These are phyloP conservation scores for Helianthus tuberosus DNA, from an alignment of 129 eudicot species.

Conservation along the genomic window DNA sequence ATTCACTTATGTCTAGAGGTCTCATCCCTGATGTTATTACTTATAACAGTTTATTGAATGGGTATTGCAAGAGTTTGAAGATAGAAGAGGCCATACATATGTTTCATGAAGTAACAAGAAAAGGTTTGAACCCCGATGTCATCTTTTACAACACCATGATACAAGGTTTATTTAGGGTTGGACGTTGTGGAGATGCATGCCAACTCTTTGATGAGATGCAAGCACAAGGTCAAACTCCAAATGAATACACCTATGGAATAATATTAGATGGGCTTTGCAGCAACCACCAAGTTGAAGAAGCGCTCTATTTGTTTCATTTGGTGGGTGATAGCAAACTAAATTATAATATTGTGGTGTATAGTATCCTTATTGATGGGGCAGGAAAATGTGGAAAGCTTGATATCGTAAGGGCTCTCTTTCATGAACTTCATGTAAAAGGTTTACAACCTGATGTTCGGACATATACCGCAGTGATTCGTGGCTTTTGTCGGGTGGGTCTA, in stretches of 20 bases:
- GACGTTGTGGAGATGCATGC: not conserved
- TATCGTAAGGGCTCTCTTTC: not conserved
- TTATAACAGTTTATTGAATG: not conserved
- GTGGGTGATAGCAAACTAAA: not conserved
- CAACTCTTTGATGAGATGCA: conserved; percentile 6
- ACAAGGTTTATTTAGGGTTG: not conserved
- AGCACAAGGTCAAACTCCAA: not conserved
- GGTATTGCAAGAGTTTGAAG: not conserved
- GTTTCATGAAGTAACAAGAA: not conserved
- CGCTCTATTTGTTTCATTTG: not conserved
- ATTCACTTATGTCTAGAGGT: not conserved
- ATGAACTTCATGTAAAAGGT: not conserved
- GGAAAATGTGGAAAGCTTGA: not conserved
- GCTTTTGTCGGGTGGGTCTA: no score
- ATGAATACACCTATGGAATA: not conserved
- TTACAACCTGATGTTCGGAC: no score
- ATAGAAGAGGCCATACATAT: not conserved
- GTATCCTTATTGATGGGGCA: conserved; percentile 4
- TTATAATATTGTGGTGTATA: not conserved
- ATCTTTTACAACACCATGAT: not conserved
- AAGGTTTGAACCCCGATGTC: not conserved
- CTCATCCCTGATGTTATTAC: not conserved
- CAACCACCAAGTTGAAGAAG: conserved; percentile 6
- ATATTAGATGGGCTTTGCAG: conserved; percentile 11
- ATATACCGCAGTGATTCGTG: no score